phyloP scores from a whole-genome alignment of 2,329 filamentous ascomycete species.

The Epicoccum nigrum region DNA sequence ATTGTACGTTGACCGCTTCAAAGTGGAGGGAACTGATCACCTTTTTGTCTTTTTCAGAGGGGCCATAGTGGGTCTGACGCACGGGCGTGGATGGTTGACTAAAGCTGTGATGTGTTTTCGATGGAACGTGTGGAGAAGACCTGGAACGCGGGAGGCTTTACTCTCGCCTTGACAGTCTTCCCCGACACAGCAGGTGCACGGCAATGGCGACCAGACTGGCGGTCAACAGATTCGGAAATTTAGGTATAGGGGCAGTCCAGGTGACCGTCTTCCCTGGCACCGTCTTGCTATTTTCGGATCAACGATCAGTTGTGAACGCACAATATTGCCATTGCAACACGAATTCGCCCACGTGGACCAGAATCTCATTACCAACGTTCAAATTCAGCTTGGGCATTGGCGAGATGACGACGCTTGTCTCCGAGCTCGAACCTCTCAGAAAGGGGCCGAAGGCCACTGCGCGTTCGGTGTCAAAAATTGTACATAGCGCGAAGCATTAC shows the following conservation, averaged over 20 bases:
- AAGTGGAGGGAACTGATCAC: slow-evolving; percentile 17
- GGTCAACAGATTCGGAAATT: slow-evolving; percentile 18
- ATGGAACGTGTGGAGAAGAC: slow-evolving; percentile 19
- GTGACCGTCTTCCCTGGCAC: slow-evolving; percentile 11
- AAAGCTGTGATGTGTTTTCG: slow-evolving; percentile 19
- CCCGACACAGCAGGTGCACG: slow-evolving; percentile 21
- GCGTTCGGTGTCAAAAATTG: slow-evolving; percentile 8
- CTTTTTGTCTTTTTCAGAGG: slow-evolving; percentile 23
- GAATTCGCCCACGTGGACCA: slow-evolving; percentile 7
- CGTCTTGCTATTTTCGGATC: slow-evolving; percentile 12
- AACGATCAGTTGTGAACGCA: slow-evolving; percentile 15
- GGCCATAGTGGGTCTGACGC: slow-evolving; percentile 17
- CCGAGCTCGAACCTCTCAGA: slow-evolving; percentile 12
- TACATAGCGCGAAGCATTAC: slow-evolving; percentile 11
- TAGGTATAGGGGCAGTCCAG: slow-evolving; percentile 20
- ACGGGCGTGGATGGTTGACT: slow-evolving; percentile 16
- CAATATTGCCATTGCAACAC: slow-evolving; percentile 8
- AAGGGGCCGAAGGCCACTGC: slow-evolving; percentile 17
- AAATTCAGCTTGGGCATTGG: slow-evolving; percentile 11
- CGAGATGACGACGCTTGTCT: slow-evolving; percentile 13
- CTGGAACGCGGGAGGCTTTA: slow-evolving; percentile 20
- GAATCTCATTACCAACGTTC: slow-evolving; percentile 12
- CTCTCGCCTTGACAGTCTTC: slow-evolving; percentile 14
- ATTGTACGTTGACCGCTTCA: slow-evolving; percentile 17
- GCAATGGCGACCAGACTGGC: slow-evolving; percentile 21